Evolutionary conservation across 768 basidiomycete species (phyloP).

Genomic region (Tulasnella sp.): DNA sequence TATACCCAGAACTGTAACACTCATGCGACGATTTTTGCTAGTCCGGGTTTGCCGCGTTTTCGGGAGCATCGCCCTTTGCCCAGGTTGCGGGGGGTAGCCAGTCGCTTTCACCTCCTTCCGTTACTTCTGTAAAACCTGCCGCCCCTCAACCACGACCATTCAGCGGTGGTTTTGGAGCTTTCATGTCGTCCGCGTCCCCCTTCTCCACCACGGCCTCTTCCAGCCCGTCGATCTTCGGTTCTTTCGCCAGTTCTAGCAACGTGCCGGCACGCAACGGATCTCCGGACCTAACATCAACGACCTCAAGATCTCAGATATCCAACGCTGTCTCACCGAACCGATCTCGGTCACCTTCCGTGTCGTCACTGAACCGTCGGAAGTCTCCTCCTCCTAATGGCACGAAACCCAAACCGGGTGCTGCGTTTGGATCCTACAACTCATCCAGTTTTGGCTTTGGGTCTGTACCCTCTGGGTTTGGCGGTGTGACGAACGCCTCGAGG

Average conservation of each 20-base stretch:
- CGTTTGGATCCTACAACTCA: slow-evolving; percentile 2
- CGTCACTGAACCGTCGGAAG: slow-evolving; percentile 3
- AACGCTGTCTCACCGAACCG: background rate
- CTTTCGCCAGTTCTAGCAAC: background rate
- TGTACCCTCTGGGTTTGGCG: too few species aligned
- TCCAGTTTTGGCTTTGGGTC: background rate
- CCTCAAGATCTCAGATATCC: too few species aligned
- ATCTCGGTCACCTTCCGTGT: slow-evolving; percentile 10
- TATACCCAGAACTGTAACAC: background rate
- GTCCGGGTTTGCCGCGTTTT: slow-evolving; percentile 16
- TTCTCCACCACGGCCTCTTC: slow-evolving; percentile 9
- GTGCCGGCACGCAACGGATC: background rate
- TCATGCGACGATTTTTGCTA: background rate
- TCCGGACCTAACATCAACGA: background rate
- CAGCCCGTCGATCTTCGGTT: background rate
- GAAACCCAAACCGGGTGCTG: slow-evolving; percentile 1
- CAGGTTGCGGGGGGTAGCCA: slow-evolving; percentile 1
- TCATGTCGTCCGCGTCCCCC: slow-evolving; percentile 10
- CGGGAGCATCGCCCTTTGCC: slow-evolving; percentile 13
- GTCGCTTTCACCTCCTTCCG: background rate
- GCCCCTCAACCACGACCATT: background rate
- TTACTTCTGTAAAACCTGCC: background rate
- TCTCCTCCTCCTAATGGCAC: background rate
- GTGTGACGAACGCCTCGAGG: background rate
- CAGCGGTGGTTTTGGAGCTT: background rate